These are phyloP conservation scores for Remersonia thermophila DNA, from an alignment of 2,329 filamentous ascomycete genomes.

Conservation along the genomic window DNA sequence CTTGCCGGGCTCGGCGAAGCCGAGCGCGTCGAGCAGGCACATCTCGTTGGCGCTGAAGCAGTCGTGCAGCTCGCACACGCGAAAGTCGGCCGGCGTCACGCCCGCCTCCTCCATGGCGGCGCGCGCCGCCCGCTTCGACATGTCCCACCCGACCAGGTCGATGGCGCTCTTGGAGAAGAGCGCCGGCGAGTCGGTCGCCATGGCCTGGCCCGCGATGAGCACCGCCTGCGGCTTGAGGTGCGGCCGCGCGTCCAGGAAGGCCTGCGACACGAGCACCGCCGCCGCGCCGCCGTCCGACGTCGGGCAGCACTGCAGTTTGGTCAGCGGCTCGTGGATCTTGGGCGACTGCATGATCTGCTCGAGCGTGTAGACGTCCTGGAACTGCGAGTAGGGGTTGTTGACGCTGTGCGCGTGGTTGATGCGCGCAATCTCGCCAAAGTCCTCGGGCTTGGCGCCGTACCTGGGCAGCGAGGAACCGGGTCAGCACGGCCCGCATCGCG, in stretches of 20 bases:
- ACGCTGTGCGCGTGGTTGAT: constrained; percentile 87
- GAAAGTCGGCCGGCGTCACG: constrained; percentile 54
- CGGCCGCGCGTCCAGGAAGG: constrained; percentile 74
- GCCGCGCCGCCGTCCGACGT: constrained; percentile 89
- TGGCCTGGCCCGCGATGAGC: constrained; percentile 72
- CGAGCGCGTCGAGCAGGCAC: constrained; percentile 77
- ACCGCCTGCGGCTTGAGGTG: constrained; percentile 75
- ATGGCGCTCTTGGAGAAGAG: constrained; percentile 74
- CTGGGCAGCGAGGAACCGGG: constrained; percentile 34
- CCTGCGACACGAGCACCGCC: constrained; percentile 76
- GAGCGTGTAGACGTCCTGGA: constrained; percentile 79
- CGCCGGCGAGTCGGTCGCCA: constrained; percentile 71
- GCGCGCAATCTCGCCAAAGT: constrained; percentile 90
- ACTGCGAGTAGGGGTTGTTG: constrained; percentile 84
- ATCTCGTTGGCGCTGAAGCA: constrained; percentile 96
- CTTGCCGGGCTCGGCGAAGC: constrained; percentile 64
- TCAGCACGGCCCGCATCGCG: too few species aligned
- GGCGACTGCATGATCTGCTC: constrained; percentile 67
- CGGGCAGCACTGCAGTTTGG: constrained; percentile 97
- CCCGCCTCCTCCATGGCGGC: constrained; percentile 64
- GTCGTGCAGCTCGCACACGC: constrained; percentile 88
- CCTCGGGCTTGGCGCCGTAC: constrained; percentile 68
- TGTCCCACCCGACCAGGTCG: constrained; percentile 79
- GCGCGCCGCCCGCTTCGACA: constrained; percentile 60
- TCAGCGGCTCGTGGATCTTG: constrained; percentile 75